These are phyloP conservation scores for Leucocoprinus leucothites DNA, from an alignment of 768 basidiomycete genomes.

Conservation along the genomic window DNA sequence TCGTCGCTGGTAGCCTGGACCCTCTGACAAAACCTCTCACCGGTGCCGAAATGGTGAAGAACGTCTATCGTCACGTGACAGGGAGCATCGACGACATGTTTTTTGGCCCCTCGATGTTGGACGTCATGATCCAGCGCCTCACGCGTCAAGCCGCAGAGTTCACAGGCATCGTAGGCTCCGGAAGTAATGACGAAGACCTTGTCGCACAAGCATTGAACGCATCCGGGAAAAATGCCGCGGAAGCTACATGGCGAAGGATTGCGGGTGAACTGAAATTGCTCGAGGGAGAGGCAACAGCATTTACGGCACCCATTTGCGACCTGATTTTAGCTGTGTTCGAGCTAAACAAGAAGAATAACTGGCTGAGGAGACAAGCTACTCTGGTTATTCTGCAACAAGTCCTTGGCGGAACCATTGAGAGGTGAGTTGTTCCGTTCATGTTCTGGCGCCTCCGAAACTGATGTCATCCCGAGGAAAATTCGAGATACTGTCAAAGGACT, in stretches of 20 bases:
- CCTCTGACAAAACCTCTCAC: conserved; percentile 53
- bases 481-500: conserved; percentile 70
- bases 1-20: conserved; percentile 55
- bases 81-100: conserved; percentile 97
- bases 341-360: conserved; percentile 93
- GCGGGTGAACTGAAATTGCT: conserved; percentile 77
- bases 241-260: conserved; percentile 70
- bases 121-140: conserved; percentile 89
- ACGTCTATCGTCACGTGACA: conserved; percentile 87
- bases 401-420: conserved; percentile 91
- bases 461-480: conserved; percentile 61
- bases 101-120: conserved; percentile 93
- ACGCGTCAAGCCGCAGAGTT: conserved; percentile 89
- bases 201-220: conserved; percentile 76
- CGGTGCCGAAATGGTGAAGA: conserved; percentile 76
- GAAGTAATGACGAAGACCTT: conserved; percentile 79
- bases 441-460: neutral
- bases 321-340: conserved; percentile 91
- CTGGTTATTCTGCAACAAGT: conserved; percentile 96
- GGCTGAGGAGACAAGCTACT: conserved; percentile 93
- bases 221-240: conserved; percentile 60
- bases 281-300: conserved; percentile 85
- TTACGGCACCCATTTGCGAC: conserved; percentile 93
- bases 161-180: conserved; percentile 77
- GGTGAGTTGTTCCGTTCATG: conserved; percentile 45